Evolutionary conservation across 441 rosid species (phyloP).

Genomic region (Cnidoscolus chayamansa): DNA sequence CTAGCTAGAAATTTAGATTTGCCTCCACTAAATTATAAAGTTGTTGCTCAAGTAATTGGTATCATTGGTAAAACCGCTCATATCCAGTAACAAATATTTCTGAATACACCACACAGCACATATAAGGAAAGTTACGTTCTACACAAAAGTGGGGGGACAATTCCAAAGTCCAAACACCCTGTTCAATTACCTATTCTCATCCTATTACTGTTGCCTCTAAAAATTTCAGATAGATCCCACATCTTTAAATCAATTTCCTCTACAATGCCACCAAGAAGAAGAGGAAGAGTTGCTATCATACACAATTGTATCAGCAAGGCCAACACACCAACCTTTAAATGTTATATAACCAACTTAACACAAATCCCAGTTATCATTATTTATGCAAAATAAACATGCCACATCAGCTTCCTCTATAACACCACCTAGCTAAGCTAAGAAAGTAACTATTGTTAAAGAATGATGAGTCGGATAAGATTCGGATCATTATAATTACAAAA

Average conservation of each 20-base stretch:
- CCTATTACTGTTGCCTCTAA: not conserved
- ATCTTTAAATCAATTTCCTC: slow-evolving; percentile 3
- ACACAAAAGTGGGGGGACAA: not conserved
- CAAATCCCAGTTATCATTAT: no score
- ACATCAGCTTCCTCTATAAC: no score
- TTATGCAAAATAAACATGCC: no score
- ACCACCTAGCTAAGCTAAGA: no score
- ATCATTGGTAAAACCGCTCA: no score
- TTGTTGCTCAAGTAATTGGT: no score
- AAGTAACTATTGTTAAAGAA: not conserved
- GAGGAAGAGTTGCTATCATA: not conserved
- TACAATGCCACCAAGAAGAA: not conserved
- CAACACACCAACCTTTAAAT: not conserved
- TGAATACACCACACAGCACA: not conserved
- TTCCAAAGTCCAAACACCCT: not conserved
- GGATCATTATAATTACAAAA: not conserved
- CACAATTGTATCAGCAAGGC: not conserved
- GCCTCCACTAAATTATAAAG: no score
- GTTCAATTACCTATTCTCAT: not conserved
- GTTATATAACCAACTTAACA: no score
- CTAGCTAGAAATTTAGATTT: no score
- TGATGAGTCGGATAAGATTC: not conserved
- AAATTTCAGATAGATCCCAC: no score
- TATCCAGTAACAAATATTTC: no score
- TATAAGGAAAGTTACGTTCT: not conserved